Conservation (phyloP, 345 rosid genomes). For the Eucalyptus camaldulensis region DNA sequence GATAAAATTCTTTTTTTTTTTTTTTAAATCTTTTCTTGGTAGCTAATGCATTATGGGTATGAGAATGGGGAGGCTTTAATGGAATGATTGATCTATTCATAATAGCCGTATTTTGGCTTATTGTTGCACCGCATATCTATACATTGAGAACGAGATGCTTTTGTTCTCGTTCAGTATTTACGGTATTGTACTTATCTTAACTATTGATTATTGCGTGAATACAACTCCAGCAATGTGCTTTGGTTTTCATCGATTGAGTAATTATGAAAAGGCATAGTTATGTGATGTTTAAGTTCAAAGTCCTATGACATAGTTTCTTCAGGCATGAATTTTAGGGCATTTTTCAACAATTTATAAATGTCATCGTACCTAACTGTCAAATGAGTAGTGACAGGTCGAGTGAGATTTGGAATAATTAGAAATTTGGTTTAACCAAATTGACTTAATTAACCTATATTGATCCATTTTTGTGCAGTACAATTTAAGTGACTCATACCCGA, state of each 20-base stretch:
- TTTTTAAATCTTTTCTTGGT: not conserved
- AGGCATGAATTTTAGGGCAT: not conserved
- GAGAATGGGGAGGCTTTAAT: not conserved
- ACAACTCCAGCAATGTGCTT: not conserved
- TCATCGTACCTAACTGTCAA: fast-evolving
- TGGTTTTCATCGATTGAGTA: not conserved
- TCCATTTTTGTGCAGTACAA: not conserved
- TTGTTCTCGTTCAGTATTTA: not conserved
- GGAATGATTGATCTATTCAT: not conserved
- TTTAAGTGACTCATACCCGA: not conserved
- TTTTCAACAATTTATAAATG: not conserved
- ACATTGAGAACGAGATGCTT: not conserved
- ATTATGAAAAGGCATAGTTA: not conserved
- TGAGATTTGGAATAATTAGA: fast-evolving
- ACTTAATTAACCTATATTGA: not conserved
- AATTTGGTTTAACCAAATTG: not conserved
- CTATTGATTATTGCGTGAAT: not conserved
- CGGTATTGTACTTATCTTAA: not conserved
- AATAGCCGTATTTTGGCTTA: not conserved
- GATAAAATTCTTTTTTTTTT: not conserved
- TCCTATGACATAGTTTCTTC: not conserved
- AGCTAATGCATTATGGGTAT: not conserved
- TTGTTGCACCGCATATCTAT: not conserved
- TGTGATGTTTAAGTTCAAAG: not conserved
- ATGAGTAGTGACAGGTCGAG: fast-evolving